phyloP scores from a whole-genome alignment of 257 asterid genomes.

The Przewalskia tangutica region DNA sequence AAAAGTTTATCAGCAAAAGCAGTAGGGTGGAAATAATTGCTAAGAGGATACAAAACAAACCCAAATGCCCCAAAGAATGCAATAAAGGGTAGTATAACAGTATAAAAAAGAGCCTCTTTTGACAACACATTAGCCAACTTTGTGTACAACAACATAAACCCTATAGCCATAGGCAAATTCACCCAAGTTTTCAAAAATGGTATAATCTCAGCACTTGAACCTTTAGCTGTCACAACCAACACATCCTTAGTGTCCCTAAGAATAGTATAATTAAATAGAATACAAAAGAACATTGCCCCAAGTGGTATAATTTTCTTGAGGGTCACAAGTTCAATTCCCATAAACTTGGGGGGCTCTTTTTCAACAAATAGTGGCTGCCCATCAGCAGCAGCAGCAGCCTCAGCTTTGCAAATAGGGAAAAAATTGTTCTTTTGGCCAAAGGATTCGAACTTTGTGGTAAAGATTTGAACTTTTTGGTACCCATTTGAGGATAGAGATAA shows the following conservation, averaged over 20 bases:
- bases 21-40: constrained; percentile 79
- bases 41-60: constrained; percentile 80
- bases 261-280: constrained; percentile 81
- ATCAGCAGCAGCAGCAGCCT: constrained; percentile 57
- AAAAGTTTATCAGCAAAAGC: constrained; percentile 87
- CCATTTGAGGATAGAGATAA: constrained; percentile 28
- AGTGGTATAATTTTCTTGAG: constrained; percentile 84
- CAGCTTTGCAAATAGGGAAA: constrained; percentile 43
- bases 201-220: constrained; percentile 96
- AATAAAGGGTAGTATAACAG: constrained; percentile 77
- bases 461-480: constrained; percentile 36
- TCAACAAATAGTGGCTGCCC: constrained; percentile 40
- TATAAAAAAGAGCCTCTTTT: constrained; percentile 76
- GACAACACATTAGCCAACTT: constrained; percentile 83
- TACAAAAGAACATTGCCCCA: constrained; percentile 93
- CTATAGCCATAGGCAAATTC: constrained; percentile 97
- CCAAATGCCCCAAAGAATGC: constrained; percentile 98
- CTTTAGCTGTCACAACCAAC: constrained; percentile 89
- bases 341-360: constrained; percentile 49
- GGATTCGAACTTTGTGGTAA: constrained; percentile 11
- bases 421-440: constrained; percentile 8
- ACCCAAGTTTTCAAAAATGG: constrained; percentile 99
- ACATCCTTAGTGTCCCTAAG: constrained; percentile 97
- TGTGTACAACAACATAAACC: constrained; percentile 85
- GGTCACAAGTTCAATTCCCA: constrained; percentile 74